Conservation (phyloP, 352 stramenopile genomes). For the Blastocystis sp. region DNA sequence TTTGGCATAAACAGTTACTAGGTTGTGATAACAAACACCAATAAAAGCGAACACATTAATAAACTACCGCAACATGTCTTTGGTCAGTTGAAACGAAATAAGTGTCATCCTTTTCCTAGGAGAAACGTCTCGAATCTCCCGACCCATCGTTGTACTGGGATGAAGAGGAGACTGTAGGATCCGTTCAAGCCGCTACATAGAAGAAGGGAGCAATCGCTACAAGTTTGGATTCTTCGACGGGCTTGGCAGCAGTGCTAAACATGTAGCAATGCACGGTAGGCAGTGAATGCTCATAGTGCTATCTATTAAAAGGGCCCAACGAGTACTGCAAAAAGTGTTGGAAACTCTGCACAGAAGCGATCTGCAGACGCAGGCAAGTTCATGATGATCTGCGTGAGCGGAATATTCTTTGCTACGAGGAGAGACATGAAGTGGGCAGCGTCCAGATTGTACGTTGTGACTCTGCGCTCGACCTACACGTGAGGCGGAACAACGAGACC, state of each 20-base stretch:
- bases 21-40: too few species aligned
- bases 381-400: slow-evolving; percentile 77
- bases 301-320: neutral
- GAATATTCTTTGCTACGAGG: slow-evolving; percentile 69
- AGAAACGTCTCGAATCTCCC: slow-evolving; percentile 75
- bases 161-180: slow-evolving; percentile 70
- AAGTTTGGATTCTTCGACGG: slow-evolving; percentile 71
- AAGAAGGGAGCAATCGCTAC: slow-evolving; percentile 63
- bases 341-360: slow-evolving; percentile 66
- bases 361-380: slow-evolving; percentile 77
- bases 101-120: slow-evolving; percentile 81
- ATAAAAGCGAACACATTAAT: too few species aligned
- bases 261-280: slow-evolving; percentile 55
- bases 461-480: slow-evolving; percentile 60
- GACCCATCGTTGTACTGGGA: slow-evolving; percentile 66
- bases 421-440: slow-evolving; percentile 71
- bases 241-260: slow-evolving; percentile 63
- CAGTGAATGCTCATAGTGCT: neutral
- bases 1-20: too few species aligned
- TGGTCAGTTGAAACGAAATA: slow-evolving; percentile 74
- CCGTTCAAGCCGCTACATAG: slow-evolving; percentile 68
- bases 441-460: slow-evolving; percentile 74
- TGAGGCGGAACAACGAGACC: slow-evolving; percentile 28
- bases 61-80: neutral
- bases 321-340: neutral